Percentiles rank a stretch among this genome's conserved stretches.
Conservation (phyloP, 2,329 filamentous ascomycete genomes). For the Nigrospora oryzae region DNA sequence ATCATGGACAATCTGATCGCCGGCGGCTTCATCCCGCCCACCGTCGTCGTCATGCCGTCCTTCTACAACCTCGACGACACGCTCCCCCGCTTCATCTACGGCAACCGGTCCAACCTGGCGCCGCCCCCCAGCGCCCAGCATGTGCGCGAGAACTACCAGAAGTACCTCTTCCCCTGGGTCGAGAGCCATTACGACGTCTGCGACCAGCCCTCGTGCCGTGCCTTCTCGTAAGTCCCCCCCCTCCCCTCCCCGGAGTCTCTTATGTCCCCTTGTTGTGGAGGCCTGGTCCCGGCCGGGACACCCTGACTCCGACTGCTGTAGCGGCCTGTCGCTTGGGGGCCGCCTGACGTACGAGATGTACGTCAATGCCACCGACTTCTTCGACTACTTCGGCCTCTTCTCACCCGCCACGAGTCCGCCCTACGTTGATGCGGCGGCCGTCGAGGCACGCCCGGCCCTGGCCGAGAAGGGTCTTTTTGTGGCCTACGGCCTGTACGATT, state of each 20-base stretch:
- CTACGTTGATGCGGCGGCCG: constrained; percentile 7
- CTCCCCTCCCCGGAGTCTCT: too few species aligned
- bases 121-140: constrained; percentile 7
- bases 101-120: constrained; percentile 9
- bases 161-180: constrained; percentile 18
- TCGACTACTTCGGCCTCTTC: constrained; percentile 19
- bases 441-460: constrained; percentile 9
- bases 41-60: constrained; percentile 19
- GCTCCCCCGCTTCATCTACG: constrained; percentile 13
- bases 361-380: constrained; percentile 18
- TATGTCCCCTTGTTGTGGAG: too few species aligned
- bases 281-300: too few species aligned
- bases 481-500: constrained; percentile 18
- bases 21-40: constrained; percentile 16
- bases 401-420: constrained; percentile 13
- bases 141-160: constrained; percentile 16
- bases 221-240: constrained; percentile 9
- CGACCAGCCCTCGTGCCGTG: constrained; percentile 12
- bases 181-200: constrained; percentile 14
- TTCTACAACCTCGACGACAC: constrained; percentile 18
- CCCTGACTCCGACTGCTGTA: too few species aligned
- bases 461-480: constrained; percentile 14
- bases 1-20: constrained; percentile 21
- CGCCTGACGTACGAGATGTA: constrained; percentile 21
- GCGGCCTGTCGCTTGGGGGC: constrained; percentile 16